Base-by-base conservation (phyloP, 2,329 filamentous ascomycete genomes). In the Bipolaris victoriae region DNA sequence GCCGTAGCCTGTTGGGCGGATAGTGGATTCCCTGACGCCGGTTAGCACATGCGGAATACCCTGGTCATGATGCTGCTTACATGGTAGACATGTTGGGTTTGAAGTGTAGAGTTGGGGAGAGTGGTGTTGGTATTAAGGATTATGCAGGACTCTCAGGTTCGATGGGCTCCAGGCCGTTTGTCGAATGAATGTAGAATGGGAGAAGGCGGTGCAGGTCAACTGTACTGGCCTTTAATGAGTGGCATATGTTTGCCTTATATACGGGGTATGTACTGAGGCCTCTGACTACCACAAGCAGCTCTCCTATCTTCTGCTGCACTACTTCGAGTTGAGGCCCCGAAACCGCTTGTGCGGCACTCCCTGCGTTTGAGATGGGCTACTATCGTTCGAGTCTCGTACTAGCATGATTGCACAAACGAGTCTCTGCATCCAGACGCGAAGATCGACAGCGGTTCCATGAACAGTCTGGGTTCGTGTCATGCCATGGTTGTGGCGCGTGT, bases 1-100 rank as follows among this genome's bases (percentile, higher is more conserved):
- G 53, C 62, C 63, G 63, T 75, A 76, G 59, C 63, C 68, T 7
- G 65, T 64, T 35, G 72, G 70, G 49, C 68, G 69, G 7, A 61
- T 67, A 26, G 68, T 68, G 39, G 70, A 49, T 33, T 74, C 64
- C 55, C 71, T 75, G 52, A 7, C 15, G 2, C 5, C 20, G 22
- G 43, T 67, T 31, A 65, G 61, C 31, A 37, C 13, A 7, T 16
- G 18, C 7, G 10, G 4, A 49, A 13, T 7, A 16, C 3, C 44
- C 20, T n/a, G 22, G 22, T 11, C 11, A 26, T n/a, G 26, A 10
- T 18, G 29, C 31, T 6, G 45, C 69, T 57, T 69, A 75, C 71
- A 71, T 61, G 22, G 69, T 62, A 63, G 72, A 64, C 71, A 75
- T 74, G 40, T 22, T 61, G 51, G 39, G 49, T 36, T 35, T 37